Percentiles rank a stretch among this genome's conserved stretches.
Evolutionary conservation across 768 basidiomycete species (phyloP).

Genomic region (Phanerochaete carnosa): DNA sequence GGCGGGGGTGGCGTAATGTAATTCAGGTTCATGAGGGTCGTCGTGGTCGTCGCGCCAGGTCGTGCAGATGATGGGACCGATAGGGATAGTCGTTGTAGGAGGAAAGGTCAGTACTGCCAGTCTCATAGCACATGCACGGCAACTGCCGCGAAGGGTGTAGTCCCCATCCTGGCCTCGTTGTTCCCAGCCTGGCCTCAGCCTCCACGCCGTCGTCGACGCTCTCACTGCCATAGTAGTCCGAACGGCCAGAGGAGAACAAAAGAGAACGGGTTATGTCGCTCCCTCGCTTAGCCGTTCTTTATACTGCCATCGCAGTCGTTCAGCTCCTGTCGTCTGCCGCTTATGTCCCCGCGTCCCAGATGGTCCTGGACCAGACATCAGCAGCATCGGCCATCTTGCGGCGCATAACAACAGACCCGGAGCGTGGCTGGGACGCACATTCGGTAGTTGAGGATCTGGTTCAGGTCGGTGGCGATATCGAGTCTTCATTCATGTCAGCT

Average conservation of each 20-base stretch:
- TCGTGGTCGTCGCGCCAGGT: constrained; percentile 1
- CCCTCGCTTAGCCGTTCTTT: not conserved
- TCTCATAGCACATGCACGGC: constrained; percentile 1
- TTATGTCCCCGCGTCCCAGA: not conserved
- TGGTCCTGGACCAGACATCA: not conserved
- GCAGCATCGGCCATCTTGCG: not conserved
- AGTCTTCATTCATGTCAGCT: not conserved
- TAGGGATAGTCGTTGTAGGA: not conserved
- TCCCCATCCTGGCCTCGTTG: not conserved
- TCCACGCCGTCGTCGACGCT: not conserved
- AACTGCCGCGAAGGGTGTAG: not conserved
- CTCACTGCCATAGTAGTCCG: too few species aligned
- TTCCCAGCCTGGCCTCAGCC: not conserved
- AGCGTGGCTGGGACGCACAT: not conserved
- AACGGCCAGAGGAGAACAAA: not conserved
- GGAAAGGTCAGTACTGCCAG: not conserved
- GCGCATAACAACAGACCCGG: not conserved
- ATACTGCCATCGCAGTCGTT: not conserved
- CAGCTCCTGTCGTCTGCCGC: not conserved
- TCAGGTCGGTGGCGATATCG: constrained; percentile 1
- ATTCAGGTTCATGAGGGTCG: not conserved
- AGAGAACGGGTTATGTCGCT: not conserved
- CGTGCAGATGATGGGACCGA: not conserved
- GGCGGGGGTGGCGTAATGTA: not conserved
- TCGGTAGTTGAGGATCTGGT: not conserved